Base-by-base conservation (phyloP, 768 basidiomycete genomes). In the Cyclocybe cylindracea region DNA sequence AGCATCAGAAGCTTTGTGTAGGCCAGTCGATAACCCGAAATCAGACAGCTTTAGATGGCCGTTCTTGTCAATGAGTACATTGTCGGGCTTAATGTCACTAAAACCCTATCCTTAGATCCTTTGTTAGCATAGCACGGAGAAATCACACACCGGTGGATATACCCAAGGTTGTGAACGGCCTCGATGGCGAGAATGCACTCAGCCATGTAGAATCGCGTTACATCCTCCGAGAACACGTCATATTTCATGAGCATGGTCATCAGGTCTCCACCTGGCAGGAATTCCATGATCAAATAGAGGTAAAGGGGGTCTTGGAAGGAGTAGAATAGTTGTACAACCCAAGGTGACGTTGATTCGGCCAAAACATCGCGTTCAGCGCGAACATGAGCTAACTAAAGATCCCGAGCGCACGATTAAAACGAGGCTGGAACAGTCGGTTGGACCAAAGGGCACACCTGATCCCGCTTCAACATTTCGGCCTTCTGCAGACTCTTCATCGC, bases 231-330 rank as follows among this genome's bases (percentile, higher is more conserved):
- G 74, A 98, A 98, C 7, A 96, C 90, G 69, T 98, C 96, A 71
- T 99, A 98, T 71, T 98, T 98, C 88, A 99, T 99, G 61, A 99
- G 77, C 96, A 98, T 99, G 10, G 97, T 98, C 96, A 99, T 98
- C 56, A 99, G 77, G 68, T 99, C 96, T n/a, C 96, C 96, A 40
- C 96, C 96, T 35, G 84, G 83, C 39, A 85, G 77, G 60, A 82
- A 82, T 57, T 81, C 80, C 96, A 99, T 99, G 76, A 99, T 91
- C 54, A 99, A 83, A 74, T 98, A 99, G 24, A 99, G 84, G 66
- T 96, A 98, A 46, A 92, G 76, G 1, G 91, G 84, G 68, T 98
- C 97, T 69, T 99, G 96, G 80, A 98, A 98, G 35, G 95, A 97
- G 71, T 97, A 98, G 78, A 89, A 98, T 13, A 98, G 77, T 63